Percentiles rank a stretch among this genome's conserved stretches.
Conservation (phyloP, 108 stramenopile species). For the Nannochloropsis gaditana region DNA sequence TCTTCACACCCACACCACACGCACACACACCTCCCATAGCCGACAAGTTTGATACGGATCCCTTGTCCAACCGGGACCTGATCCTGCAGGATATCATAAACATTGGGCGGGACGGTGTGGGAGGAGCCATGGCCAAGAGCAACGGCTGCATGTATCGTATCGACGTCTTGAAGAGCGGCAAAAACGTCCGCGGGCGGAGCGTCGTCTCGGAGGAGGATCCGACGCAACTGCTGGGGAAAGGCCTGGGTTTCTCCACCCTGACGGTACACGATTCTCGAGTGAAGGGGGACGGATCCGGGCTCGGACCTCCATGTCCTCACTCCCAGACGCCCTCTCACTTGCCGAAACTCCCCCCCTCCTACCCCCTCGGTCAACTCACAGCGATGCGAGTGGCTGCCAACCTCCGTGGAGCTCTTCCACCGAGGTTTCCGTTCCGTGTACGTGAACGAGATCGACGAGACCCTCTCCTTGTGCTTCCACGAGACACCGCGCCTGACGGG, state of each 20-base stretch:
- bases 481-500: neutral
- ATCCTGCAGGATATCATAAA: neutral
- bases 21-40: neutral
- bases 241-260: neutral
- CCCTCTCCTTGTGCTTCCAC: neutral
- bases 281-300: too few relatives aligned
- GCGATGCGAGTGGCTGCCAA: neutral
- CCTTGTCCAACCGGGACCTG: conserved; percentile 16
- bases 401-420: neutral
- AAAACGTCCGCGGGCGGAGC: neutral
- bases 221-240: neutral
- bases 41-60: conserved; percentile 15
- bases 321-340: too few relatives aligned
- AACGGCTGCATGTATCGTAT: conserved; percentile 12
- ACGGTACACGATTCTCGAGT: neutral
- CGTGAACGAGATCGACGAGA: conserved; percentile 20
- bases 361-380: neutral
- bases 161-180: neutral
- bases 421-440: neutral
- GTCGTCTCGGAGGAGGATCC: neutral
- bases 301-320: too few relatives aligned
- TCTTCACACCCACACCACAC: neutral
- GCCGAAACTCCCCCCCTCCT: too few relatives aligned
- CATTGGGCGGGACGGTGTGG: neutral
- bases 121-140: neutral